Evolutionary conservation across 352 stramenopile species (phyloP), one percentile per base, ranked within the genome.

Genomic region (Plasmopara muralis): DNA sequence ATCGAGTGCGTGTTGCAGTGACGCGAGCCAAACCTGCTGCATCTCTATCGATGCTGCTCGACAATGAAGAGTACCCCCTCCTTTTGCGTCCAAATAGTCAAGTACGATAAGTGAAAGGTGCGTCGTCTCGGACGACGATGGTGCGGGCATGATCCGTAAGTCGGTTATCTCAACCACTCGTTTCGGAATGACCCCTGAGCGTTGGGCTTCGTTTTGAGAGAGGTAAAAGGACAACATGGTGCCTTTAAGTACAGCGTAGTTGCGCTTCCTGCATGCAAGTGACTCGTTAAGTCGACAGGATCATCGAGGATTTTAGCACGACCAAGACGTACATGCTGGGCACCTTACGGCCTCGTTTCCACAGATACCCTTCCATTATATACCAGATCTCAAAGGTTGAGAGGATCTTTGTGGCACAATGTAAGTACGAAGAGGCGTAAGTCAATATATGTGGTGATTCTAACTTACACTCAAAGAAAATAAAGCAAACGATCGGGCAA

Each of bases 221-320:
- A 60, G 55, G 58, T 88, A 89, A 38, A 74, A 79, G 7, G 72
- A 60, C 25, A 91, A 66, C 81, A 91, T 89, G 0, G 76, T 87
- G 48, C 78, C 78, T 50, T 91, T 85, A 3, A 88, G 71, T 31
- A 88, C 81, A 45, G 72, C 85, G 48, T 78, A 91, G 51, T 77
- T 64, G 8, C 76, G 74, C 43, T 85, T 76, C 76, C 80, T 90
- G 48, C 6, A 34, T 45, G 31, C 31, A 35, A 12, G 6, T 35
- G 6, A 35, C 6, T 35, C 10, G 31, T 25, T 25, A 25, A 3
- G 1, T 25, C 20, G 20, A 25, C 20, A 25, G 20, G 20, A 25
- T 1, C 20, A 25, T 25, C 3, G 3, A 25, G 20, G 20, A 25
- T 25, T 25, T 25, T 25, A 25, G 20, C 20, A 35, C 9, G 13